Percentiles rank a stretch among this genome's conserved stretches.
phyloP scores from a whole-genome alignment of 441 rosid species.

The Eruca vesicaria region DNA sequence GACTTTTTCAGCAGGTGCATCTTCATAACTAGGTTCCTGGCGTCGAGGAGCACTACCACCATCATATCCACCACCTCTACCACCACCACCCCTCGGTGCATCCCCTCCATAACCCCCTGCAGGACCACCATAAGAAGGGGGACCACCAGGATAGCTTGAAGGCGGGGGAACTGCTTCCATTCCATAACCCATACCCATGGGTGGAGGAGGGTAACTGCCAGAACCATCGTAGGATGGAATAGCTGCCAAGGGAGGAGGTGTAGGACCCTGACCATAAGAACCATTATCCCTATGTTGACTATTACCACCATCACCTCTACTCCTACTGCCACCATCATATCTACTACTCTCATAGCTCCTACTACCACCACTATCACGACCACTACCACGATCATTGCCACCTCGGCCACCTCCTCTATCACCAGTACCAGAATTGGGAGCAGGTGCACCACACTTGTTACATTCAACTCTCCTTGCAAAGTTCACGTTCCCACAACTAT shows the following conservation, averaged over 20 bases:
- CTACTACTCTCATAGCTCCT: slow-evolving; percentile 59
- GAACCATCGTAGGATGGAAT: slow-evolving; percentile 62
- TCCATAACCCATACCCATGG: slow-evolving; percentile 66
- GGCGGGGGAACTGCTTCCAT: slow-evolving; percentile 87
- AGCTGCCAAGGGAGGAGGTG: slow-evolving; percentile 52
- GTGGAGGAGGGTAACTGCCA: slow-evolving; percentile 58
- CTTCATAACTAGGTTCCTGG: slow-evolving; percentile 58
- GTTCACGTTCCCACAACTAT: slow-evolving; percentile 95
- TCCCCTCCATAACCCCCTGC: slow-evolving; percentile 59
- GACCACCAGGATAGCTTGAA: slow-evolving; percentile 81
- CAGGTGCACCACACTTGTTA: slow-evolving; percentile 88
- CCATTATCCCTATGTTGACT: slow-evolving; percentile 66
- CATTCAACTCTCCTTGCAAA: slow-evolving; percentile 93
- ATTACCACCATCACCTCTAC: slow-evolving; percentile 53
- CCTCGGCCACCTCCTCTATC: slow-evolving; percentile 51
- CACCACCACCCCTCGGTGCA: slow-evolving; percentile 44
- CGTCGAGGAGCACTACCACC: slow-evolving; percentile 52
- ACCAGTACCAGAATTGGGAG: slow-evolving; percentile 61
- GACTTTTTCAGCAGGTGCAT: slow-evolving; percentile 50
- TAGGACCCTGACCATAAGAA: slow-evolving; percentile 67
- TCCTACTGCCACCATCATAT: slow-evolving; percentile 57
- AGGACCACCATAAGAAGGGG: slow-evolving; percentile 75
- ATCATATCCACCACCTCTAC: slow-evolving; percentile 55
- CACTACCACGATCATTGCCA: slow-evolving; percentile 47
- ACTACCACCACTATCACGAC: slow-evolving; percentile 54